Conservation (phyloP, 176 grass and related monocot species). For the Eleusine indica region DNA sequence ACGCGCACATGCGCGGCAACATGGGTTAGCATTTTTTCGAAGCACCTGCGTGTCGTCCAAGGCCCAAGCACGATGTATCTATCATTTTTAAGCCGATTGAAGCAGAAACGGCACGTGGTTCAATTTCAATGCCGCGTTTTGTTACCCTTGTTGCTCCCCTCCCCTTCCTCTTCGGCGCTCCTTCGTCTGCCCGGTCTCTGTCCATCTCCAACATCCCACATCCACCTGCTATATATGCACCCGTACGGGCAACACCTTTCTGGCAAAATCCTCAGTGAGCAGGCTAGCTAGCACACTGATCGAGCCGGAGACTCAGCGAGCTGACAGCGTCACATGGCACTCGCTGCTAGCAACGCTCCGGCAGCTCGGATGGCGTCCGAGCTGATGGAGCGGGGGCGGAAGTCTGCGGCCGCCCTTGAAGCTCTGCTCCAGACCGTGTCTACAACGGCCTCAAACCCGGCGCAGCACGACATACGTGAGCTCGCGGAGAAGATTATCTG, state of each 20-base stretch:
- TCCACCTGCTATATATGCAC: background rate
- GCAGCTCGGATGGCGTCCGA: background rate
- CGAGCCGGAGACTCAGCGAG: background rate
- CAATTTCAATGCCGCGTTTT: background rate
- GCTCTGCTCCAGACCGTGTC: background rate
- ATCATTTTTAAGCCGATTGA: background rate
- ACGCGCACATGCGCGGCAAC: background rate
- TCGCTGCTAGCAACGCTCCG: background rate
- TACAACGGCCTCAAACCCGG: background rate
- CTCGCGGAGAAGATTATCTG: background rate
- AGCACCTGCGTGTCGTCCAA: background rate
- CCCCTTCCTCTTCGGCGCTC: background rate
- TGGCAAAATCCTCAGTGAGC: background rate
- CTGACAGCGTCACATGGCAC: conserved; percentile 1
- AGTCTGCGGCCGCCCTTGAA: background rate
- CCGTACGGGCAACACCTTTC: background rate
- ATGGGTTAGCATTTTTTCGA: background rate
- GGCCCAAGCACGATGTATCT: background rate
- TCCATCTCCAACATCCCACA: background rate
- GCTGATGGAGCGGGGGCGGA: background rate
- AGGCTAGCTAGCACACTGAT: background rate
- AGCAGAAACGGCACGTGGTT: background rate
- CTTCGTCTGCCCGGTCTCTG: background rate
- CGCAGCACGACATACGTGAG: background rate
- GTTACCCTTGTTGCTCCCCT: background rate